Evolutionary conservation across 73 alveolate genomes (phyloP), one percentile per base, ranked within the genome.

Genomic region (Paramecium pentaurelia): DNA sequence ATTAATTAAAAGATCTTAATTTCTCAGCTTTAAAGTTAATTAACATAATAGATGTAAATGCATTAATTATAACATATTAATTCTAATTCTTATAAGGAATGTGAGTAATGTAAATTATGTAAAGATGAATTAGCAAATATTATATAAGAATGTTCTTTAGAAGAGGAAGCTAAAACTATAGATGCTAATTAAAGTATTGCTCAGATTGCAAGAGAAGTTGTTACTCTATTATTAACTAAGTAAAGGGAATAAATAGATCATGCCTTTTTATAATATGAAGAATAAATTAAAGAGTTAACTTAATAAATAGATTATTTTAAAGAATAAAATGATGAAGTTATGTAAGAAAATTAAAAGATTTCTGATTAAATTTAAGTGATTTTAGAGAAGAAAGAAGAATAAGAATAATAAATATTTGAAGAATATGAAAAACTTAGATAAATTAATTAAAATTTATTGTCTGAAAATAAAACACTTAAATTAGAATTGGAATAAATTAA

Each of bases 341-440:
- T 80, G 45, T 12, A 47, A 18, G 91, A 80, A n/a, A 80, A 80
- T 80, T 6, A 80, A 27, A 80, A 47, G 49, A 80, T 45, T 20
- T 80, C 30, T 8, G 91, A 80, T 42, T 42, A 80, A 80, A 80
- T 80, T 47, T 42, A 80, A 49, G 8, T 8, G 22, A 8, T 80
- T 3, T 27, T 40, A 12, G 47, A 34, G n/a, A 18, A 80, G 18
- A 80, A 80, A 28, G 91, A 80, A 9, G 34, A 27, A 44, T 27
- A 80, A 14, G 91, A 80, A 80, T 47, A 80, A n/a, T 32, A 47
- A 47, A 32, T 80, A 44, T 80, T 80, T 45, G 73, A 80, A 44
- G 91, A 80, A 44, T 80, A 80, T 80, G 91, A 80, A 22, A 80
- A 45, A 49, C 75, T 80, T 12, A 80, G 91, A 80, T 34, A 25